Conservation (phyloP, 805 yeast species). For the Lachancea sp. region DNA sequence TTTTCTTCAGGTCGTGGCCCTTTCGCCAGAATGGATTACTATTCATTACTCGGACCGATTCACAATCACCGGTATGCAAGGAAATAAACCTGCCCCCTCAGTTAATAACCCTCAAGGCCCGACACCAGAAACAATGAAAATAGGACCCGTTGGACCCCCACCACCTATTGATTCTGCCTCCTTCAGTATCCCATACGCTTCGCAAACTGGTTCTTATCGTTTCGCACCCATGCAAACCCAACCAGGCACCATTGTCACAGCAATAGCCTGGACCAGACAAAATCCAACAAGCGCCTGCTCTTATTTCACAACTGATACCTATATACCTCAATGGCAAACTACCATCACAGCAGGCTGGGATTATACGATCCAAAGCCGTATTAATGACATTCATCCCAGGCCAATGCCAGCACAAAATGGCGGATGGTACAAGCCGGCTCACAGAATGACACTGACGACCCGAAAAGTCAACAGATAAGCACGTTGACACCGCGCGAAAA, state of each 20-base stretch:
- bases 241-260: conserved; percentile 67
- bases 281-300: conserved; percentile 63
- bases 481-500: conserved; percentile 1
- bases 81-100: conserved; percentile 40
- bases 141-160: conserved; percentile 10
- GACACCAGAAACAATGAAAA: conserved; percentile 29
- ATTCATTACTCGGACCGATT: conserved; percentile 66
- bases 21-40: conserved; percentile 39
- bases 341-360: conserved; percentile 84
- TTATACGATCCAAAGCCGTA: conserved; percentile 51
- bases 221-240: conserved; percentile 91
- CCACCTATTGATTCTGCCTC: conserved; percentile 38
- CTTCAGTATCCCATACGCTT: conserved; percentile 60
- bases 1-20: conserved; percentile 61
- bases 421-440: conserved; percentile 53
- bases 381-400: conserved; percentile 66
- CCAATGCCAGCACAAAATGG: conserved; percentile 52
- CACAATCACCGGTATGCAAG: conserved; percentile 65
- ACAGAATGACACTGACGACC: conserved; percentile 34
- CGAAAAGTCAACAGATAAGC: conserved; percentile 13
- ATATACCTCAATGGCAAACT: conserved; percentile 38
- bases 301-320: conserved; percentile 31
- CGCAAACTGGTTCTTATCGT: conserved; percentile 68
- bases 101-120: conserved; percentile 34
- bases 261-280: conserved; percentile 54